These are phyloP conservation scores for Clarireedia hainanense DNA, from an alignment of 2,329 filamentous ascomycete species.

Conservation along the genomic window DNA sequence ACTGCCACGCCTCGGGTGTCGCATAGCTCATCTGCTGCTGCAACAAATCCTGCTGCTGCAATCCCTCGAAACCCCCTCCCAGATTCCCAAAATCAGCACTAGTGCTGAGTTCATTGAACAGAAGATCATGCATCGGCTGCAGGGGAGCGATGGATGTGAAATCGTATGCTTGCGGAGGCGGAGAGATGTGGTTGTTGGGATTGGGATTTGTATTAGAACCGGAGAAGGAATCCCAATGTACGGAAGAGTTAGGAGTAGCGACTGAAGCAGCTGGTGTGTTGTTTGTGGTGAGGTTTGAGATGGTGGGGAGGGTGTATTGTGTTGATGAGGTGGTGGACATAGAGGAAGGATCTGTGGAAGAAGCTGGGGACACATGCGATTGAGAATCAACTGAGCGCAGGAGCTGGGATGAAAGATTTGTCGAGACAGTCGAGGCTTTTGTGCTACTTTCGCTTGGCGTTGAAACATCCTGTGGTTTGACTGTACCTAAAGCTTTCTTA, in stretches of 20 bases:
- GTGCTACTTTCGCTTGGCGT: slow-evolving; percentile 10
- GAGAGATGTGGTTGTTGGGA: too few species aligned
- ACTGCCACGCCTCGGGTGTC: slow-evolving; percentile 34
- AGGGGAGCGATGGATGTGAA: slow-evolving; percentile 46
- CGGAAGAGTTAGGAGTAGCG: neutral
- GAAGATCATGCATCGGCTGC: slow-evolving; percentile 48
- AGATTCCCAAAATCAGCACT: slow-evolving; percentile 8
- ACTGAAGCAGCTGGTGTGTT: slow-evolving; percentile 7
- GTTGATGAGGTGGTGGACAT: neutral
- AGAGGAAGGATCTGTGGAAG: slow-evolving; percentile 2
- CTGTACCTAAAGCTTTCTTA: slow-evolving; percentile 34
- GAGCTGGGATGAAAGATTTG: slow-evolving; percentile 4
- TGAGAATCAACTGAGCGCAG: neutral
- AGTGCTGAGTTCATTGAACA: slow-evolving; percentile 44
- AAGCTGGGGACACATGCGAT: slow-evolving; percentile 3
- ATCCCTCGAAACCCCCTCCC: neutral
- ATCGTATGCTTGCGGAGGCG: slow-evolving; percentile 31
- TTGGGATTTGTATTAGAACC: neutral
- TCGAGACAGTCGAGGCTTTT: slow-evolving; percentile 2
- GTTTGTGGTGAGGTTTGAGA: slow-evolving; percentile 20
- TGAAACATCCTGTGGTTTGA: slow-evolving; percentile 1
- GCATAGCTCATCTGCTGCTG: slow-evolving; percentile 7
- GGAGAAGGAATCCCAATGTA: slow-evolving; percentile 15
- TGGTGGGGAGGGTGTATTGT: slow-evolving; percentile 23
- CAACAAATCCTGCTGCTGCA: neutral